These are phyloP conservation scores for Populus simonii DNA, from an alignment of 345 rosid species.

Conservation along the genomic window DNA sequence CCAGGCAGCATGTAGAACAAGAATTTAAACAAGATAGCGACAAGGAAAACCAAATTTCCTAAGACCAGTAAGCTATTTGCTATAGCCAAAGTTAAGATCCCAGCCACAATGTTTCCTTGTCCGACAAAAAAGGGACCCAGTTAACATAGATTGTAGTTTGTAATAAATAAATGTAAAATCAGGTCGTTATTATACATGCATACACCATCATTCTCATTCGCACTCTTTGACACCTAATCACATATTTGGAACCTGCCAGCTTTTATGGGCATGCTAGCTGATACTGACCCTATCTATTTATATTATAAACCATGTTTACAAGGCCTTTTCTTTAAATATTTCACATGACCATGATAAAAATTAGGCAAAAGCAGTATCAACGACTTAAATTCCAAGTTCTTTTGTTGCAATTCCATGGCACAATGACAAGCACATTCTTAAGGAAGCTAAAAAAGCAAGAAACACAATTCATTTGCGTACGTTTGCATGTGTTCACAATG, in stretches of 20 bases:
- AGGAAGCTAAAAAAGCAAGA: slow-evolving; percentile 8
- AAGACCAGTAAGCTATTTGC: neutral
- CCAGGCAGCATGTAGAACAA: neutral
- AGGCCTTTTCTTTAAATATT: neutral
- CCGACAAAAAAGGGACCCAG: neutral
- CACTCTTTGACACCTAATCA: neutral
- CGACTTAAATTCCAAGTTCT: neutral
- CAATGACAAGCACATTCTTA: neutral
- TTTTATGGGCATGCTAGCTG: neutral
- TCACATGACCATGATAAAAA: neutral
- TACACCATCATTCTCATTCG: neutral
- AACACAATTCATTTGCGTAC: neutral
- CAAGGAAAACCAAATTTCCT: neutral
- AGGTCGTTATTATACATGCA: neutral
- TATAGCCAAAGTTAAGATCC: slow-evolving; percentile 6
- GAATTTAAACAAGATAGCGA: neutral
- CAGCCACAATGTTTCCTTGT: slow-evolving; percentile 1
- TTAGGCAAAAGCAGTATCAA: neutral
- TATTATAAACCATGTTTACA: neutral
- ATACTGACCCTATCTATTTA: neutral
- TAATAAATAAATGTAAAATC: neutral
- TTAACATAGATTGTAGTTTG: neutral
- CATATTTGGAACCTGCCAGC: neutral
- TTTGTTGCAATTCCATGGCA: neutral
- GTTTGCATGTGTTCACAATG: neutral